A percentile compares a stretch with the other conserved stretches of the same genome.
Conservation (phyloP, 2,329 filamentous ascomycete genomes). For the Curvularia eragrostidis region DNA sequence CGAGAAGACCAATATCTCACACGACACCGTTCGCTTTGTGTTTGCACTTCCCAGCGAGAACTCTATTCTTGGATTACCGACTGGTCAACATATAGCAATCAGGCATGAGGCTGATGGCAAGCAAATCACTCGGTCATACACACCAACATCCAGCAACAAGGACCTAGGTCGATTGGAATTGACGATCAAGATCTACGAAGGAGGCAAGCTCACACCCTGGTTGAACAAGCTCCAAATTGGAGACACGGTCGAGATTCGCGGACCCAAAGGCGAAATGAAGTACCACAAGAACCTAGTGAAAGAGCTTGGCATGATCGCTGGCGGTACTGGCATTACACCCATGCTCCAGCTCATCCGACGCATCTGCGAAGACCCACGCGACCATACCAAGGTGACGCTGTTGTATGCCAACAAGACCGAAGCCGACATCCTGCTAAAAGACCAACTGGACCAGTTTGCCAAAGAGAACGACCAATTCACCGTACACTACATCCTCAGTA, state of each 20-base stretch:
- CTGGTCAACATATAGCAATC: conserved; percentile 47
- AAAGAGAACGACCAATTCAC: conserved; percentile 59
- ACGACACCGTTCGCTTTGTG: conserved; percentile 33
- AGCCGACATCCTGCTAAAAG: conserved; percentile 64
- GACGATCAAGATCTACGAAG: conserved; percentile 60
- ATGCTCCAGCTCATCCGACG: conserved; percentile 69
- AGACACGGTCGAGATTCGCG: conserved; percentile 60
- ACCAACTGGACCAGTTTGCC: conserved; percentile 63
- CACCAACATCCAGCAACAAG: conserved; percentile 60
- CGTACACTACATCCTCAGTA: conserved; percentile 62
- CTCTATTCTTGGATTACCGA: conserved; percentile 44
- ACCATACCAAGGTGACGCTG: conserved; percentile 63
- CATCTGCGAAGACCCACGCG: conserved; percentile 65
- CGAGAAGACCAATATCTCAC: conserved; percentile 23
- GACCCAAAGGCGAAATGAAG: conserved; percentile 64
- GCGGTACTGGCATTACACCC: conserved; percentile 62
- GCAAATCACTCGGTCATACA: conserved; percentile 30
- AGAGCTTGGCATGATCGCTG: conserved; percentile 63
- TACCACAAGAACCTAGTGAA: conserved; percentile 51
- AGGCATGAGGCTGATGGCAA: conserved; percentile 71
- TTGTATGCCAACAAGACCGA: conserved; percentile 67
- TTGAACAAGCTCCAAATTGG: conserved; percentile 57
- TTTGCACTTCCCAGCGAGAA: conserved; percentile 34
- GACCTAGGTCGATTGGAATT: conserved; percentile 63
- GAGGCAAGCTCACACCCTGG: conserved; percentile 59